These are phyloP conservation scores for Eremochloa ophiuroides DNA, from an alignment of 176 grass and related monocot genomes.

Conservation along the genomic window DNA sequence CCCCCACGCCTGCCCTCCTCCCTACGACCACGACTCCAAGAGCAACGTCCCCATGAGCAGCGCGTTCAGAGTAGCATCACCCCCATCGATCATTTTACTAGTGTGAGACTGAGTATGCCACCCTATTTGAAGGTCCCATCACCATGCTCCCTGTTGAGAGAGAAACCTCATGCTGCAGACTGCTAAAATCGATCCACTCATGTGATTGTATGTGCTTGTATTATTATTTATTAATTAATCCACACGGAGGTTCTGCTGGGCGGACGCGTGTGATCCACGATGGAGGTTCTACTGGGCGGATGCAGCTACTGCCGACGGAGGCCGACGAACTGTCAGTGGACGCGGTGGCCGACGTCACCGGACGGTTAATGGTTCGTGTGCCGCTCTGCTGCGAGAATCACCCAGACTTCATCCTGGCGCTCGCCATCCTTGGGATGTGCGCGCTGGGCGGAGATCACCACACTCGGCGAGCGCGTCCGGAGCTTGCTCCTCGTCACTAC, in stretches of 20 bases:
- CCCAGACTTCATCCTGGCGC: constrained; percentile 77
- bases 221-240: too few relatives aligned
- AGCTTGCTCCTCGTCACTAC: constrained; percentile 83
- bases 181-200: background rate
- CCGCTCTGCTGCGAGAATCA: constrained; percentile 95
- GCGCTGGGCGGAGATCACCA: constrained; percentile 79
- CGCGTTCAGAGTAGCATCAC: too few relatives aligned
- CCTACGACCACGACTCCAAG: too few relatives aligned
- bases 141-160: background rate
- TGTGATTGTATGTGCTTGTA: constrained; percentile 6
- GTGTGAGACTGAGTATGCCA: constrained; percentile 1
- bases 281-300: background rate
- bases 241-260: too few relatives aligned
- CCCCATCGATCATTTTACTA: constrained; percentile 27
- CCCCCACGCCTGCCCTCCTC: too few relatives aligned
- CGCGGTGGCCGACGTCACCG: constrained; percentile 45
- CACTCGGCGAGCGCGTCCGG: constrained; percentile 81
- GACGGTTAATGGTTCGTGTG: constrained; percentile 60
- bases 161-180: background rate
- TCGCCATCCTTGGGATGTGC: constrained; percentile 57
- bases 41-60: too few relatives aligned
- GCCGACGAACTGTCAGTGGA: constrained; percentile 82
- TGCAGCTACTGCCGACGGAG: constrained; percentile 71
- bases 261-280: constrained; percentile 38
- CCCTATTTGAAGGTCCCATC: background rate